phyloP scores from a whole-genome alignment of 257 asterid species.

The Solanum medicagineum region DNA sequence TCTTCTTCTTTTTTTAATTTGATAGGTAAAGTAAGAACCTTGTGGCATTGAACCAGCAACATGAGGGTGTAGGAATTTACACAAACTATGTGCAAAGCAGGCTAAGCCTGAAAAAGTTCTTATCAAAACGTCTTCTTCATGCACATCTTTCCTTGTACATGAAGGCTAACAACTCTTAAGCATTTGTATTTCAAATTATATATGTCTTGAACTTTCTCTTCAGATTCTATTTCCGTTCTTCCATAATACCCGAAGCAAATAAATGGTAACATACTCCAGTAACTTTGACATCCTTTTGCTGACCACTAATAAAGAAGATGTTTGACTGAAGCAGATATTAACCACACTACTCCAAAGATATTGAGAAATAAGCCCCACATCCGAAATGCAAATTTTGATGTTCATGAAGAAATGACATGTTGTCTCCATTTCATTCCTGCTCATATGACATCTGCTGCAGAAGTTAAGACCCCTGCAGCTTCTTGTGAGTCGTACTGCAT shows the following conservation, averaged over 20 bases:
- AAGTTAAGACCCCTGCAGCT: not conserved
- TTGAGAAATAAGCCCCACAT: not conserved
- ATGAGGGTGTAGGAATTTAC: not conserved
- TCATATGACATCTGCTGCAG: not conserved
- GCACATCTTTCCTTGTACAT: not conserved
- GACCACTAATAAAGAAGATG: not conserved
- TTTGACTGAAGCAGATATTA: not conserved
- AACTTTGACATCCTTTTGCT: not conserved
- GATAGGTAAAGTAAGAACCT: not conserved
- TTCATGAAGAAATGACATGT: not conserved
- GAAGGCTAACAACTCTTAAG: not conserved
- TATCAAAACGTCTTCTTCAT: not conserved
- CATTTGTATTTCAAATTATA: not conserved
- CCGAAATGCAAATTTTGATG: not conserved
- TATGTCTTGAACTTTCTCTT: not conserved
- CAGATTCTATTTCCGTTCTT: not conserved
- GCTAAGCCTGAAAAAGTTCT: not conserved
- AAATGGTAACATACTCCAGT: not conserved
- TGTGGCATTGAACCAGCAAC: not conserved
- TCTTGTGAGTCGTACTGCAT: not conserved
- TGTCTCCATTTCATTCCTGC: not conserved
- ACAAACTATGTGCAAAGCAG: not conserved
- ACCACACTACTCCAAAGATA: not conserved
- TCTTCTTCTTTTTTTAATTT: not conserved
- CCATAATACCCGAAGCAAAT: not conserved